Evolutionary conservation across 306 rosid species (phyloP), one percentile per base, ranked within the genome.

Genomic region (Astragalus glycyphyllos): DNA sequence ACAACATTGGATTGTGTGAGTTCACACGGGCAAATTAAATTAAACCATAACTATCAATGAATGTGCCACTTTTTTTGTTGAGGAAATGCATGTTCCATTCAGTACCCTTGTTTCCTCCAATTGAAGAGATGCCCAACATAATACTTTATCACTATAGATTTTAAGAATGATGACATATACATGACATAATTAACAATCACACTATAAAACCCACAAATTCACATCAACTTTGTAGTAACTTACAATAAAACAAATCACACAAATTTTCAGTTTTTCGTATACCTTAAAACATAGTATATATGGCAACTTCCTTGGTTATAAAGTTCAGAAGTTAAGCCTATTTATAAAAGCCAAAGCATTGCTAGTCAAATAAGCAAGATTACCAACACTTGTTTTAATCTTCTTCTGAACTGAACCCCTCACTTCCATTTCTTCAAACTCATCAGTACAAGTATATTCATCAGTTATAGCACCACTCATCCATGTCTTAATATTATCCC

Each of bases 381-480:
- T 63, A 29, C 12, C 15, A 66, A 80, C 71, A 11, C 1, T 17
- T 2, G 59, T 61, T 15, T 46, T 65, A 44, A 85, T 77, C 62
- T 11, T 74, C 23, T 62, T 72, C 57, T 77, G 66, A 17, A 85
- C 2, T 0, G 64, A 48, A 37, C 35, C 2, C 10, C 75, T 13
- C n/a, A 80, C 80, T 34, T 45, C 4, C 69, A 34, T 17, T 58
- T 82, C 89, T 13, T 73, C 79, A 26, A 80, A 66, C 29, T 75
- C 87, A 72, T 85, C 87, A 3, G 41, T 81, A 67, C 90, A 86
- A 0, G 87, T 86, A 9, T 0, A 0, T 6, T 55, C 82, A 32
- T 84, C 65, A 0, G 90, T 86, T 15, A 83, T 58, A 38, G 86
- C 84, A 5, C 86, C 74, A 56, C 90, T 86, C 70, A 83, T 65